These are phyloP conservation scores for Bruguiera sexangula DNA, from an alignment of 345 rosid species.

Conservation along the genomic window DNA sequence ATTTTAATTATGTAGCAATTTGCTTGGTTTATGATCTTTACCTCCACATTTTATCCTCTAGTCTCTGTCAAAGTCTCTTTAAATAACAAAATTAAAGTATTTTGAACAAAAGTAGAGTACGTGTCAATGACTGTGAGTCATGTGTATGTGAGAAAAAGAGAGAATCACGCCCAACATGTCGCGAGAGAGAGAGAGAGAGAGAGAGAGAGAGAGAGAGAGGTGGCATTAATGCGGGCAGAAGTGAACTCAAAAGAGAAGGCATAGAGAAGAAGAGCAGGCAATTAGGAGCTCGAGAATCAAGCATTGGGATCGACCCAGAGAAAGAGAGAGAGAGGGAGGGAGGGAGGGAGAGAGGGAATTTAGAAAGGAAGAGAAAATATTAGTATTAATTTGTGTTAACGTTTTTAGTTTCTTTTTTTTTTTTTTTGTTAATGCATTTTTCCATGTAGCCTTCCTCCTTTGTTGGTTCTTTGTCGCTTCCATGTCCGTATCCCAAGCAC, in stretches of 20 bases:
- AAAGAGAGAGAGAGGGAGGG: slow-evolving; percentile 11
- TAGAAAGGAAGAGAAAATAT: not conserved
- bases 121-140: not conserved
- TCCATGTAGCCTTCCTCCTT: slow-evolving; percentile 12
- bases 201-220: slow-evolving; percentile 8
- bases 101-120: slow-evolving; percentile 19
- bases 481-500: slow-evolving; percentile 22
- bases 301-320: not conserved
- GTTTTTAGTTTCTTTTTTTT: slow-evolving; percentile 25
- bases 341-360: not conserved
- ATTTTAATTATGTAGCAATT: too few relatives aligned
- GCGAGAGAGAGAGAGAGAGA: slow-evolving; percentile 9
- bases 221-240: slow-evolving; percentile 17
- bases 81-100: too few relatives aligned
- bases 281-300: slow-evolving; percentile 28
- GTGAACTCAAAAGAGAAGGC: not conserved
- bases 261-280: slow-evolving; percentile 12
- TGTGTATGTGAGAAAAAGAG: slow-evolving; percentile 8
- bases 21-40: too few relatives aligned
- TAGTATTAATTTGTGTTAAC: slow-evolving; percentile 28
- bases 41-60: too few relatives aligned
- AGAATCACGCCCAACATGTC: slow-evolving; percentile 23
- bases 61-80: not conserved
- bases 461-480: slow-evolving; percentile 39
- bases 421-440: not conserved